phyloP scores from a whole-genome alignment of 2,329 filamentous ascomycete genomes.

The Aspergillus fischeri region DNA sequence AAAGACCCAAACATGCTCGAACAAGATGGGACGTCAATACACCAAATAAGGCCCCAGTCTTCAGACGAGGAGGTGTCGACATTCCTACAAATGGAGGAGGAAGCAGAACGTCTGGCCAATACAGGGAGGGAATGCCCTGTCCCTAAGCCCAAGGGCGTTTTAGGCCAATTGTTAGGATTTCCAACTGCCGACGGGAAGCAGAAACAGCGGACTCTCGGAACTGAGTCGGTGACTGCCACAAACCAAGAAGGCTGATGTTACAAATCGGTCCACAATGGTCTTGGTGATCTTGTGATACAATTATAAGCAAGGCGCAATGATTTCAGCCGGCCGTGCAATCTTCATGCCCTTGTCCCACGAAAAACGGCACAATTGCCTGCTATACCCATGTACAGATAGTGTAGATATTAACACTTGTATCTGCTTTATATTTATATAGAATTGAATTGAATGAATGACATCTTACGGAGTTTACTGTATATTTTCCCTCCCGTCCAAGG shows the following conservation, averaged over 20 bases:
- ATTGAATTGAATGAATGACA: background rate
- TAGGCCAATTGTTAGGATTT: conserved; percentile 73
- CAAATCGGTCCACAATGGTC: background rate
- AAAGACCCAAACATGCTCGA: conserved; percentile 24
- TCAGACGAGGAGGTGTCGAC: conserved; percentile 42
- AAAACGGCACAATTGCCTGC: conserved; percentile 3
- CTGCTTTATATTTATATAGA: conserved; percentile 2
- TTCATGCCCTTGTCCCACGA: background rate
- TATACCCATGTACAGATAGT: conserved; percentile 23
- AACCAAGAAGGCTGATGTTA: background rate
- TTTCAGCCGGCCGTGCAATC: background rate
- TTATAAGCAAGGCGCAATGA: background rate
- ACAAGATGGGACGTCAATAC: conserved; percentile 11
- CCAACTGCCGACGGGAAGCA: conserved; percentile 35
- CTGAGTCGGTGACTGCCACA: conserved; percentile 5
- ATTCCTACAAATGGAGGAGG: conserved; percentile 40
- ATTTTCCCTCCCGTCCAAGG: background rate
- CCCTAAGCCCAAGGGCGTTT: conserved; percentile 77
- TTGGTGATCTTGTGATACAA: background rate
- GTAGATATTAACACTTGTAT: conserved; percentile 8
- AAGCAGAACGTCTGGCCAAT: conserved; percentile 38
- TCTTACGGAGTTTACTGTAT: background rate
- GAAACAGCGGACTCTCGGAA: conserved; percentile 6
- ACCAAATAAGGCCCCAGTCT: conserved; percentile 13
- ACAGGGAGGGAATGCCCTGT: conserved; percentile 77